Evolutionary conservation across 192 early-diverging fungal genomes (phyloP).

Genomic region (Cetraspora pellucida): DNA sequence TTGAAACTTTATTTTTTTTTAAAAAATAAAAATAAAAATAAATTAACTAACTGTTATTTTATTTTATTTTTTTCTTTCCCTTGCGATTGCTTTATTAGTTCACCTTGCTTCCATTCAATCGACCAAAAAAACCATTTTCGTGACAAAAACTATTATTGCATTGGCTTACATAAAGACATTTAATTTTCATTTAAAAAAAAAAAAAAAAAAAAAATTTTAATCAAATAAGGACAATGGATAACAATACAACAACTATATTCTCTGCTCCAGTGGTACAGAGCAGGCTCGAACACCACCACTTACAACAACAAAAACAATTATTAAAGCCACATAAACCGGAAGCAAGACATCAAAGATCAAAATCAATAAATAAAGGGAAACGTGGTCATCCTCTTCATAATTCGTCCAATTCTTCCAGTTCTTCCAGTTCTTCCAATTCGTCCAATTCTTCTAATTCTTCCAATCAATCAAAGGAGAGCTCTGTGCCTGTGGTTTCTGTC

Average conservation of each 20-base stretch:
- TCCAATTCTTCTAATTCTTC: too few relatives aligned
- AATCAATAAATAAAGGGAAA: constrained; percentile 12
- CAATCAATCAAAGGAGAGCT: neutral
- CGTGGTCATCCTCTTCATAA: neutral
- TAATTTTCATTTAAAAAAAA: neutral
- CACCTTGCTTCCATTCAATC: too few relatives aligned
- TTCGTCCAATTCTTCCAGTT: too few relatives aligned
- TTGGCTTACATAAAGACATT: neutral
- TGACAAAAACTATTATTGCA: neutral
- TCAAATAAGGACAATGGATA: constrained; percentile 19
- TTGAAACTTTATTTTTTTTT: too few relatives aligned
- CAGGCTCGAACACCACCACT: constrained; percentile 38
- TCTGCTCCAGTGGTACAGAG: constrained; percentile 36
- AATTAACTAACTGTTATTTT: too few relatives aligned
- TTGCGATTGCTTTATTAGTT: too few relatives aligned
- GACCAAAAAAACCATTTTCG: too few relatives aligned
- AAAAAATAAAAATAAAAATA: too few relatives aligned
- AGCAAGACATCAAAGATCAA: constrained; percentile 21
- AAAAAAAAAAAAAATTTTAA: neutral
- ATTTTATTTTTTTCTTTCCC: too few relatives aligned
- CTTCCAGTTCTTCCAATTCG: too few relatives aligned
- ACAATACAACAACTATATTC: neutral
- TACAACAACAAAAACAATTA: constrained; percentile 14
- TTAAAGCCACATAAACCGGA: neutral
- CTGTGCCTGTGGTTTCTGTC: neutral